These are phyloP conservation scores for Boletus fagicola DNA, from an alignment of 768 basidiomycete genomes.

Conservation along the genomic window DNA sequence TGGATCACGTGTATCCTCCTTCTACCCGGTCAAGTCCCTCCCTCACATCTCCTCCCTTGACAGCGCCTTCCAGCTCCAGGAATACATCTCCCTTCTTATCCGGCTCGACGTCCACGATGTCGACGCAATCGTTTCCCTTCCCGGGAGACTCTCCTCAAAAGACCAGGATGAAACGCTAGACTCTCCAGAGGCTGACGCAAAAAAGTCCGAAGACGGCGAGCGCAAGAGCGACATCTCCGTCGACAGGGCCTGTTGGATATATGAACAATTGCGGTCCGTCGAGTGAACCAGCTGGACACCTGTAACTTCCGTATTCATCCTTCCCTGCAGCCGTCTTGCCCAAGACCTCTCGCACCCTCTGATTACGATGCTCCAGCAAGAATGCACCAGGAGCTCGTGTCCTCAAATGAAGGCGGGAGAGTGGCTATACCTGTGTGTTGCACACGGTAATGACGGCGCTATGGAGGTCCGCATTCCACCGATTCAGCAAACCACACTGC, in stretches of 20 bases:
- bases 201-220: slow-evolving; percentile 30
- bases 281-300: neutral
- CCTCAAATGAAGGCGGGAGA: slow-evolving; percentile 99
- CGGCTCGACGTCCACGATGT: slow-evolving; percentile 87
- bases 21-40: slow-evolving; percentile 72
- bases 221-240: slow-evolving; percentile 54
- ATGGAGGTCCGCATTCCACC: slow-evolving; percentile 62
- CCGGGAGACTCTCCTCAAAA: slow-evolving; percentile 43
- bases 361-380: slow-evolving; percentile 80
- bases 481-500: neutral
- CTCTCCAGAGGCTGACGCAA: slow-evolving; percentile 31
- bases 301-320: neutral
- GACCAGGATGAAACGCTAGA: slow-evolving; percentile 26
- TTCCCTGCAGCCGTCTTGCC: slow-evolving; percentile 64
- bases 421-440: slow-evolving; percentile 95
- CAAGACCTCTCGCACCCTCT: slow-evolving; percentile 85
- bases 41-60: slow-evolving; percentile 73
- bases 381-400: slow-evolving; percentile 83
- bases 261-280: slow-evolving; percentile 57
- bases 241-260: slow-evolving; percentile 84
- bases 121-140: slow-evolving; percentile 73
- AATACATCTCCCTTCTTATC: slow-evolving; percentile 88
- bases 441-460: slow-evolving; percentile 83
- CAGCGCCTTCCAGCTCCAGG: slow-evolving; percentile 92
- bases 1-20: slow-evolving; percentile 75